Evolutionary conservation across 2,329 filamentous ascomycete species (phyloP), one percentile per base, ranked within the genome.

Genomic region (Colletotrichum lentis): DNA sequence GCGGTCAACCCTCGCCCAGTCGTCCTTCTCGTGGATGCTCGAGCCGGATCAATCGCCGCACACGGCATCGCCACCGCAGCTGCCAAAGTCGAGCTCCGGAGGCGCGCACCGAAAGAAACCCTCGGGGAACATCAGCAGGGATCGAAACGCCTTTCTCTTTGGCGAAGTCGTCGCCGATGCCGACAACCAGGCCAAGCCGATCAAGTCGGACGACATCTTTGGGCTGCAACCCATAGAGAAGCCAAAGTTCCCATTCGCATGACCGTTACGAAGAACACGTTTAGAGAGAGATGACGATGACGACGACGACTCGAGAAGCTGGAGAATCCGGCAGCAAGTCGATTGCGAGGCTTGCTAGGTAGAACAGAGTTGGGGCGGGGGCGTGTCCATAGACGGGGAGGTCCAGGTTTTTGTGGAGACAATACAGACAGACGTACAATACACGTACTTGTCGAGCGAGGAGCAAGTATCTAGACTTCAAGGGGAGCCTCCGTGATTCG

Each of bases 11-110:
- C 82, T 93, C 41, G 90, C 90, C 1, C 90, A 92, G 71, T 93
- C 91, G 8, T 91, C 89, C 4, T 94, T 93, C 76, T 89, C 91
- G 1, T 93, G 90, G 90, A 94, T 94, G 90, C 82, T 94, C 2
- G 88, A 89, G 71, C 85, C 85, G 3, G 84, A 86, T 71, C 75
- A 81, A 62, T 76, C 80, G 55, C 12, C 72, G 68, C 47, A 71
- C 73, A 57, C 77, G 22, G 78, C 79, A 5, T 74, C 78, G 4
- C 70, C 77, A 7, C 59, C 73, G 14, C 74, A 74, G 41, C 55
- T 70, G 20, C 71, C 74, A 12, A 70, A 73, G n/a, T 69, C 53
- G 64, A 67, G 67, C 64, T 65, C 76, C 62, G 62, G 47, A 69
- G 61, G 54, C 65, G 43, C 74, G 8, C 66, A 84, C 67, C 79